Conservation (phyloP, 2,329 filamentous ascomycete genomes). For the Neofusicoccum umdonicola region DNA sequence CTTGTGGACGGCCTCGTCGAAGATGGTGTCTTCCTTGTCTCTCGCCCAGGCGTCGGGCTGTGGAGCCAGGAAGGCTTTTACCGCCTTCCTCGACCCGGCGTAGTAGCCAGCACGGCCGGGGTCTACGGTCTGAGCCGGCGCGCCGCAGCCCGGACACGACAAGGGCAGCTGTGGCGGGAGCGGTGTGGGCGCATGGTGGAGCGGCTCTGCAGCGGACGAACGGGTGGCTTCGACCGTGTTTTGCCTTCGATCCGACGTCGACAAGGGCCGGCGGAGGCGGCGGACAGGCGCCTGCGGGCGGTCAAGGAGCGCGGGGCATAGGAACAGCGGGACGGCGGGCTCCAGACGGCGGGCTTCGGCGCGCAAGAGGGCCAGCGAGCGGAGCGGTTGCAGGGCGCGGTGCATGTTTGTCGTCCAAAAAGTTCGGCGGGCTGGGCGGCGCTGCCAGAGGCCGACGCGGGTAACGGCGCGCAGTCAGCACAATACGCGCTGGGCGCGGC, state of each 20-base stretch:
- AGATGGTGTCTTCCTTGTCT: conserved; percentile 35
- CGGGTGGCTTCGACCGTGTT: neutral
- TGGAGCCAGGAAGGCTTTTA: conserved; percentile 40
- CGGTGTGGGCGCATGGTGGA: neutral
- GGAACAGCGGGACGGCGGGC: conserved; percentile 31
- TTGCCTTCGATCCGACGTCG: conserved; percentile 1
- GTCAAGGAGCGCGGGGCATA: conserved; percentile 33
- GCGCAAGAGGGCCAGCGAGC: neutral
- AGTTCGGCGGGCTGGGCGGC: neutral
- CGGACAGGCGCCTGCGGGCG: neutral
- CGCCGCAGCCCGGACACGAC: conserved; percentile 63
- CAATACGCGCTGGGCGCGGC: neutral
- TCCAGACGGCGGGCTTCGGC: conserved; percentile 15
- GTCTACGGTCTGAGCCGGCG: conserved; percentile 56
- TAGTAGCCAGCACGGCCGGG: conserved; percentile 59
- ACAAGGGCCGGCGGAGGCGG: conserved; percentile 1
- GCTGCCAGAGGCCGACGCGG: neutral
- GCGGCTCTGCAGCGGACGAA: conserved; percentile 5
- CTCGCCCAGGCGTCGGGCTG: neutral
- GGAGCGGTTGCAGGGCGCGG: neutral
- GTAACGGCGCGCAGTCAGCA: neutral
- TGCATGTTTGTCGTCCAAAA: conserved; percentile 10
- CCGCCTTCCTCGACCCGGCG: conserved; percentile 47
- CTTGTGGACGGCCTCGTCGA: conserved; percentile 35
- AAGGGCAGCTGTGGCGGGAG: conserved; percentile 40